These are phyloP conservation scores for Gracilaria domingensis DNA, from an alignment of 23 red algal species.

Conservation along the genomic window DNA sequence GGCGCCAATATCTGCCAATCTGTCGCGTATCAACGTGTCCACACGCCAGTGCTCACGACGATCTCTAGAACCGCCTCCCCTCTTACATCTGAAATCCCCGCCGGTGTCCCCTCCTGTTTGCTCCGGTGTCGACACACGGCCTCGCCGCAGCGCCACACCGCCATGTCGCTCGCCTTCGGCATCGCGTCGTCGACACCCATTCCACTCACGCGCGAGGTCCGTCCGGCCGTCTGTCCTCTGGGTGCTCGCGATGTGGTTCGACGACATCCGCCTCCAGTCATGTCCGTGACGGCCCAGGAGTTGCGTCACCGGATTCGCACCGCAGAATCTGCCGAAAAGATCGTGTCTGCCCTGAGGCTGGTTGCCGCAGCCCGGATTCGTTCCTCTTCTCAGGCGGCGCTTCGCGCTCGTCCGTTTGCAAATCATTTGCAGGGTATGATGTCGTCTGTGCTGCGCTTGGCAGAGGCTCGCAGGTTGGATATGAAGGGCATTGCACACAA, in stretches of 20 bases:
- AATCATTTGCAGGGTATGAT: slow-evolving; percentile 60
- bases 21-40: slow-evolving; percentile 16
- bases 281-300: slow-evolving; percentile 39
- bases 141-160: neutral
- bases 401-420: slow-evolving; percentile 73
- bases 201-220: neutral
- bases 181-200: neutral
- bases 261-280: slow-evolving; percentile 1
- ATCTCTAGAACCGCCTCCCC: slow-evolving; percentile 45
- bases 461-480: slow-evolving; percentile 39
- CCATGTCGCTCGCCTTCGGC: slow-evolving; percentile 27
- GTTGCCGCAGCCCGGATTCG: slow-evolving; percentile 83
- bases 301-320: slow-evolving; percentile 75
- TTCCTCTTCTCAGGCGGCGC: slow-evolving; percentile 54
- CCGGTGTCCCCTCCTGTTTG: neutral
- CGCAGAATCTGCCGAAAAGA: slow-evolving; percentile 72
- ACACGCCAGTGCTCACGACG: neutral
- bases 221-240: neutral
- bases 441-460: slow-evolving; percentile 33
- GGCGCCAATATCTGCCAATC: neutral
- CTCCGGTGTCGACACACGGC: neutral
- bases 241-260: neutral
- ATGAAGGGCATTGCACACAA: slow-evolving; percentile 44
- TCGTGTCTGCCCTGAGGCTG: slow-evolving; percentile 70
- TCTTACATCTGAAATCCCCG: neutral